phyloP scores from a whole-genome alignment of 805 yeast genomes.

The Candida vaughaniae region DNA sequence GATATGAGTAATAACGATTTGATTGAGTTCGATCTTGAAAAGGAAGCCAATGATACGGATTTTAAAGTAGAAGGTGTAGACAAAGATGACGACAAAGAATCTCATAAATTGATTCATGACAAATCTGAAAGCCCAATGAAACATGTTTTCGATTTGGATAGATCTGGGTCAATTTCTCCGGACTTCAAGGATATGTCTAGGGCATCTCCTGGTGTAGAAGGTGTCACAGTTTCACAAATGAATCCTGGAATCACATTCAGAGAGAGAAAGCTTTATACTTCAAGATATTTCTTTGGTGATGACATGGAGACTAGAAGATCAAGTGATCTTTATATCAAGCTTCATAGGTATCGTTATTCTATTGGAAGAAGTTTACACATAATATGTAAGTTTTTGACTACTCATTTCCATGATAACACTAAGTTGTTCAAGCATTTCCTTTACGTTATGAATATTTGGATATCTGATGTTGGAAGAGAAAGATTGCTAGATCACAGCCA shows the following conservation, averaged over 20 bases:
- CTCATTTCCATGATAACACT: conserved; percentile 60
- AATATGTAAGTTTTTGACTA: conserved; percentile 46
- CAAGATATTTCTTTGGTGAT: conserved; percentile 64
- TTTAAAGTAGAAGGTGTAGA: conserved; percentile 11
- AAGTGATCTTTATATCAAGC: conserved; percentile 29
- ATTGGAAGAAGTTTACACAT: conserved; percentile 67
- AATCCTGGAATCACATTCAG: conserved; percentile 57
- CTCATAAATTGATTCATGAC: conserved; percentile 3
- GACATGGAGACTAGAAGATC: conserved; percentile 44
- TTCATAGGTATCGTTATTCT: conserved; percentile 60
- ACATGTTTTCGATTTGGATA: conserved; percentile 11
- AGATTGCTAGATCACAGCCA: conserved; percentile 57
- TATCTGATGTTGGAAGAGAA: conserved; percentile 76
- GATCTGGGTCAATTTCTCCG: conserved; percentile 16
- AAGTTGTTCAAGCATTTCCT: conserved; percentile 60
- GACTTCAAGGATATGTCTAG: conserved; percentile 35
- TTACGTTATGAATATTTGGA: conserved; percentile 71
- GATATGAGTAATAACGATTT: conserved; percentile 24
- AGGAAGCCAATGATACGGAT: conserved; percentile 9
- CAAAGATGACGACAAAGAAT: not conserved
- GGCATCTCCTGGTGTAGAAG: conserved; percentile 47
- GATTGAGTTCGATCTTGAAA: conserved; percentile 17
- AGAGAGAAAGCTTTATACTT: conserved; percentile 60
- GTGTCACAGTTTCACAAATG: conserved; percentile 45
- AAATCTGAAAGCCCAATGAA: conserved; percentile 3